These are phyloP conservation scores for Parsonsia alboflavescens DNA, from an alignment of 257 asterid genomes.

Conservation along the genomic window DNA sequence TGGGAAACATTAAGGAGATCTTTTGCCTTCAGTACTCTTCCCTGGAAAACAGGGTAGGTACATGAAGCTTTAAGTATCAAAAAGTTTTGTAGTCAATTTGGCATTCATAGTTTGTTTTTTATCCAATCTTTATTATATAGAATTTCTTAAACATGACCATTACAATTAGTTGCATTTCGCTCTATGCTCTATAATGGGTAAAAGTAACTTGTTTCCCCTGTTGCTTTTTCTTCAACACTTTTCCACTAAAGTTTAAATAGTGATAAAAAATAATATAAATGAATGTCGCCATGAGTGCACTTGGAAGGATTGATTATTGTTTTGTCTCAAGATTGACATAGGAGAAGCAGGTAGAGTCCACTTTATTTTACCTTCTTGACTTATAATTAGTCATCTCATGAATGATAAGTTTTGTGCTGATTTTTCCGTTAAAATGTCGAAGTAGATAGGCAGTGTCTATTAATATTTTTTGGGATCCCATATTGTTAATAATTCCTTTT, in stretches of 20 bases:
- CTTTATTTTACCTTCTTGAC: background rate
- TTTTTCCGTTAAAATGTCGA: background rate
- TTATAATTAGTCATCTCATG: background rate
- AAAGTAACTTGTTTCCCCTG: background rate
- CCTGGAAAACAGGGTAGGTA: too few relatives aligned
- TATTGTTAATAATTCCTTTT: constrained; percentile 6
- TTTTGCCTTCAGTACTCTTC: too few relatives aligned
- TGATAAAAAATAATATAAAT: background rate
- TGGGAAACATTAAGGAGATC: background rate
- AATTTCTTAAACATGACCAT: background rate
- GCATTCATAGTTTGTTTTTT: background rate
- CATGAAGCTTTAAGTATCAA: background rate
- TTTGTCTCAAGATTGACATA: background rate
- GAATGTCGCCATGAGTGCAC: background rate
- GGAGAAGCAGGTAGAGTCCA: background rate
- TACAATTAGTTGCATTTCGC: background rate
- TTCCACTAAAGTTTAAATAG: background rate
- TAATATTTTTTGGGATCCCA: background rate
- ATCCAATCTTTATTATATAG: background rate
- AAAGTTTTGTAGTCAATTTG: background rate
- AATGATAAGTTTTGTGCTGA: background rate
- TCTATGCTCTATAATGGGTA: background rate
- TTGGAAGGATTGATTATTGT: background rate
- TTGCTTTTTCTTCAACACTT: background rate
- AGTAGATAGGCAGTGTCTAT: background rate